phyloP scores from a whole-genome alignment of 2,329 filamentous ascomycete species.

The Fusarium buxicola region DNA sequence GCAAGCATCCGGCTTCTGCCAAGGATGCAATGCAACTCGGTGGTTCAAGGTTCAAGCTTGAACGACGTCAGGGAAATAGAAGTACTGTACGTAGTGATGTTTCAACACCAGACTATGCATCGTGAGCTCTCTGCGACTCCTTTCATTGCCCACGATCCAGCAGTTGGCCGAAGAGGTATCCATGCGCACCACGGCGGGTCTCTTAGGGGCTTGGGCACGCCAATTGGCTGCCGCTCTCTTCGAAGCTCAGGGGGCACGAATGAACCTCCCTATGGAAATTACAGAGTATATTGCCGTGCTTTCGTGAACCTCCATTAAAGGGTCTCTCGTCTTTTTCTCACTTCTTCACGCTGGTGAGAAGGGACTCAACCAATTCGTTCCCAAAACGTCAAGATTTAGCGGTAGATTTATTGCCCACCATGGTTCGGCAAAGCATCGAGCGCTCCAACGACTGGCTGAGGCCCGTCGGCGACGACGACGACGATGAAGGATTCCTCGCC shows the following conservation, averaged over 20 bases:
- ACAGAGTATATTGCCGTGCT: constrained; percentile 21
- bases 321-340: constrained; percentile 3
- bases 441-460: constrained; percentile 41
- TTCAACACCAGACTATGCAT: too few relatives aligned
- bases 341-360: constrained; percentile 2
- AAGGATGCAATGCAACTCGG: constrained; percentile 12
- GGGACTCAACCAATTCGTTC: neutral
- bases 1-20: constrained; percentile 7
- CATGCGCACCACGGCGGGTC: too few relatives aligned
- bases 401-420: constrained; percentile 1
- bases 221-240: neutral
- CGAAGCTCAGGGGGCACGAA: constrained; percentile 22
- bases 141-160: too few relatives aligned
- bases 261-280: constrained; percentile 26
- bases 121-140: too few relatives aligned
- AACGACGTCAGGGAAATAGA: too few relatives aligned
- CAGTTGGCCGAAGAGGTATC: too few relatives aligned
- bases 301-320: constrained; percentile 15
- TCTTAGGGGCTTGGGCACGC: too few relatives aligned
- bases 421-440: constrained; percentile 37
- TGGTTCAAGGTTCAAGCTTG: neutral
- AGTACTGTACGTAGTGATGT: too few relatives aligned
- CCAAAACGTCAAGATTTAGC: neutral
- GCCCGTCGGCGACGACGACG: constrained; percentile 41
- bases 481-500: constrained; percentile 43